Base-by-base conservation (phyloP, 768 basidiomycete genomes). In the Russula sp. region DNA sequence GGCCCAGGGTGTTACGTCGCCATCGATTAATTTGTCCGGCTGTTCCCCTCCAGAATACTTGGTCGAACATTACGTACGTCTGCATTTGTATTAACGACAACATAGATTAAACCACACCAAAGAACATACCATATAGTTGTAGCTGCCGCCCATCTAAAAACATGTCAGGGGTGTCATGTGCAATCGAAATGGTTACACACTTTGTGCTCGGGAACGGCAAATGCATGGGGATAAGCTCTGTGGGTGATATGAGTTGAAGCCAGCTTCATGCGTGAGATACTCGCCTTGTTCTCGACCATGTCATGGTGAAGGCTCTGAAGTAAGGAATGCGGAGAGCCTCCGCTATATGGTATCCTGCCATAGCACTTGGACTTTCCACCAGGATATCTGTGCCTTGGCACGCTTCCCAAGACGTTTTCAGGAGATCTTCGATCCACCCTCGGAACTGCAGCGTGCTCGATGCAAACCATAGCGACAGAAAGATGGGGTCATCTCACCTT, bases 21-120 rank as follows among this genome's bases (percentile, higher is more conserved):
- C 94, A 99, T 51, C 91, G 83, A 71, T 98, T 98, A 70, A 99
- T 87, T 71, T 98, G 96, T 1, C 92, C 89, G 2, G 96, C 81
- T 34, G 87, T 98, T 16, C 90, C 95, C 53, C 91, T 82, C 96
- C 96, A 99, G 75, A 99, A 98, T 34, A 96, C 88, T 77, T 96
- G 93, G 69, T 96, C 97, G 72, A 98, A 98, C 85, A 98, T 88
- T 55, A 95, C 93, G 72, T 94, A 96, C 4, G 94, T 88, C 89
- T 93, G 57, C 37, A 59, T 56, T 55, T 44, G 39, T 34, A 57
- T 35, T 44, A 47, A 48, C 35, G 32, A 35, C 65, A 45, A 68
- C 55, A 50, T 56, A 50, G 45, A 10, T 57, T 50, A 59, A 22
- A 48, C 59, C 32, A 47, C 49, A 53, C 45, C 14, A 47, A 49